Evolutionary conservation across 164 flowering plant genomes (phyloP).

Genomic region (Paratinospora sagittata): DNA sequence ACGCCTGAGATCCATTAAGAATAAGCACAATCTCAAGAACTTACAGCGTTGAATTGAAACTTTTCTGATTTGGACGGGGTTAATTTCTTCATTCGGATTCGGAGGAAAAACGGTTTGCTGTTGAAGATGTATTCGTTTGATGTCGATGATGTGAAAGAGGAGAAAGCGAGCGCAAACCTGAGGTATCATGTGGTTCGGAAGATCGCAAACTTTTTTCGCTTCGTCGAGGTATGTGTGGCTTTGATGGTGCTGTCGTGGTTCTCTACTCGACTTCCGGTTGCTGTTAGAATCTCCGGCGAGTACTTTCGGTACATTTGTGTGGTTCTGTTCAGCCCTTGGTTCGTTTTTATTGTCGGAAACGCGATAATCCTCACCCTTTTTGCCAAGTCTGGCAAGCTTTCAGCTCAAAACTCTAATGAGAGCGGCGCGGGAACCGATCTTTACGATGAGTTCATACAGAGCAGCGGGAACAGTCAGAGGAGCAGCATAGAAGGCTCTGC

Average conservation of each 20-base stretch:
- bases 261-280: conserved; percentile 32
- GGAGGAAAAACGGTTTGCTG: neutral
- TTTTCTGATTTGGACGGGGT: too few relatives aligned
- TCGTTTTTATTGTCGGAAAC: conserved; percentile 58
- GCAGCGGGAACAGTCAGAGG: conserved; percentile 22
- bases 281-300: conserved; percentile 32
- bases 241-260: conserved; percentile 41
- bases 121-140: conserved; percentile 24
- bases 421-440: conserved; percentile 18
- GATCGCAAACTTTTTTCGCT: conserved; percentile 37
- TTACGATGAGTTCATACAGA: conserved; percentile 38
- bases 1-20: too few relatives aligned
- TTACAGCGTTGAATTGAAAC: too few relatives aligned
- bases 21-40: too few relatives aligned
- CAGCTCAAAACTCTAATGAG: conserved; percentile 5
- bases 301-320: conserved; percentile 27
- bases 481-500: neutral
- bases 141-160: conserved; percentile 34
- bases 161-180: conserved; percentile 38
- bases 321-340: conserved; percentile 33
- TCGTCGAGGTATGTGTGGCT: conserved; percentile 36
- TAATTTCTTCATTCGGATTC: too few relatives aligned
- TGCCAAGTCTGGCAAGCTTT: conserved; percentile 42
- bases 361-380: conserved; percentile 43
- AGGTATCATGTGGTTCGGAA: conserved; percentile 27